Evolutionary conservation across 345 rosid species (phyloP), one percentile per base, ranked within the genome.

Genomic region (Orychophragmus violaceus): DNA sequence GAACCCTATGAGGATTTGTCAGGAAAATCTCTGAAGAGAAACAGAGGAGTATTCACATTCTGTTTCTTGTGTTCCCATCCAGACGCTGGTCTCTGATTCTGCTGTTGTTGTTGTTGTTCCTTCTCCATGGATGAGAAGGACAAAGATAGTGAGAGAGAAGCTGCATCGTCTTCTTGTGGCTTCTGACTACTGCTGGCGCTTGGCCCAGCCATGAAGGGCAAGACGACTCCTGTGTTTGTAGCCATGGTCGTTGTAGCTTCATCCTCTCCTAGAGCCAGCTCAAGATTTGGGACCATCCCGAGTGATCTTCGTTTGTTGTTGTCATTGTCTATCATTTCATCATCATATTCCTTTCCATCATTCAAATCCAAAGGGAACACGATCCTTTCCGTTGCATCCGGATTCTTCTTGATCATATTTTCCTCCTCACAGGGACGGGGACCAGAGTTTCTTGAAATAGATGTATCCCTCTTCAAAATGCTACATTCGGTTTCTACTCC

Each of bases 61-160:
- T 41, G 78, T 80, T 82, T 87, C 84, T 80, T 87, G 2, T 64
- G 56, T 60, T 83, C 80, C 33, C 87, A 54, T 67, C 78, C 79
- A 46, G 88, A 51, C 33, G 37, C 19, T 24, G 30, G 19, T 59
- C 53, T 62, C 49, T 35, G 41, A 8, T 18, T 42, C 62, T 39
- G 74, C 56, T 83, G 79, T 22, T 77, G 64, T 59, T 59, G 71
- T 56, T 85, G 81, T 54, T 68, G 74, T 59, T 82, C 84, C 72
- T 76, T 78, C 5, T 85, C 84, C 6, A 81, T 66, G 69, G 78
- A 82, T 11, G 96, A 89, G 30, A 87, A 87, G 8, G 91, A 80
- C 60, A 93, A 84, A 3, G 98, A 92, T 6, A 89, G 87, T 18
- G 97, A 82, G 59, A 93, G 94, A 46, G 98, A 79, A 16, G 90